These are phyloP conservation scores for Kluyveromyces marxianus DNA, from an alignment of 1,139 yeast genomes.

Conservation along the genomic window DNA sequence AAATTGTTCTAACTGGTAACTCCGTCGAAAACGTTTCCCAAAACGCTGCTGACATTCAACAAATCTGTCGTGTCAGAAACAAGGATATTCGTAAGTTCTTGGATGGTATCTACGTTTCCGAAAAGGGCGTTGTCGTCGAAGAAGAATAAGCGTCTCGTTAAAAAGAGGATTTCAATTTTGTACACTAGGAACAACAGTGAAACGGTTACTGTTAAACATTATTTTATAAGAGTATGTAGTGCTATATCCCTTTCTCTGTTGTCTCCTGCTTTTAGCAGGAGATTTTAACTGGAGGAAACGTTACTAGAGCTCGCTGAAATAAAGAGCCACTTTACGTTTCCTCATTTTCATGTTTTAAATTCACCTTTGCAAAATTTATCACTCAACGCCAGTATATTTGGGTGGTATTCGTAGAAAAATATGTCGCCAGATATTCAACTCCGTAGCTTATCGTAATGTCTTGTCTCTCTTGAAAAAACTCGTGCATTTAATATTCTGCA, in stretches of 20 bases:
- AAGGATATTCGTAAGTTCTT: slow-evolving; percentile 99
- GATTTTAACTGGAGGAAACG: slow-evolving; percentile 17
- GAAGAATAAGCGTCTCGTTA: slow-evolving; percentile 26
- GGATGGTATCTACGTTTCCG: slow-evolving; percentile 99
- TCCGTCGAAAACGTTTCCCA: slow-evolving; percentile 97
- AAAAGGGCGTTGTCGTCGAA: slow-evolving; percentile 74
- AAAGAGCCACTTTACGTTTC: slow-evolving; percentile 25
- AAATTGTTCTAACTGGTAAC: slow-evolving; percentile 88
- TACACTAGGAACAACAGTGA: neutral
- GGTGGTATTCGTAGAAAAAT: neutral
- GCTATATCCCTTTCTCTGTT: neutral
- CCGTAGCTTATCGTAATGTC: too few species aligned
- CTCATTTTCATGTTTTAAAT: slow-evolving; percentile 4
- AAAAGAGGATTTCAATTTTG: neutral
- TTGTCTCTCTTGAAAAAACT: too few species aligned
- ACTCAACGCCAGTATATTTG: too few species aligned
- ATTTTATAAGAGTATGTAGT: neutral
- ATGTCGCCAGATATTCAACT: neutral
- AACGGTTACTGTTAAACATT: too few species aligned
- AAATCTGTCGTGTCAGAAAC: slow-evolving; percentile 98
- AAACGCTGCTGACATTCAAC: slow-evolving; percentile 98
- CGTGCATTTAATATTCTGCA: too few species aligned
- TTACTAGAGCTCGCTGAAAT: slow-evolving; percentile 27
- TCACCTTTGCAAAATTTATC: neutral
- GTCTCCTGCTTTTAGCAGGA: neutral